Evolutionary conservation across 2,329 filamentous ascomycete species (phyloP), one percentile per base, ranked within the genome.

Genomic region (Pseudocercospora crystallina): DNA sequence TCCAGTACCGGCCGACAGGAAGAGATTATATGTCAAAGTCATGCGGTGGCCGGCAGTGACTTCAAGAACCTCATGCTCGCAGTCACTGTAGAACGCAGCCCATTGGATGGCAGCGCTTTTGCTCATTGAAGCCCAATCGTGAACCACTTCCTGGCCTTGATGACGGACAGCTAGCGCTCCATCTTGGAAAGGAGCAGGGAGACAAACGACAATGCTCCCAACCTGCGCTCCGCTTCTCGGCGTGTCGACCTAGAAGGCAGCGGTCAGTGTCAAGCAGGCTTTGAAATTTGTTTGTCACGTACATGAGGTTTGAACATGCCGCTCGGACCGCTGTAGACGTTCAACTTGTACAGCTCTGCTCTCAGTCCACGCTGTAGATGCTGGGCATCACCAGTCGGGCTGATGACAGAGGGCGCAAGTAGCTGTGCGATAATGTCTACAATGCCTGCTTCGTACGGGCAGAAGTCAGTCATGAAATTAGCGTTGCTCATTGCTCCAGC

Each of bases 11-110:
- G 67, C 61, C 2, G 68, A 65, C 9, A 71, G 65, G 54, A 73
- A 82, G 1, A 85, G 67, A 50, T 84, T 84, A 66, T 85, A 84
- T 0, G 80, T 84, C 15, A 85, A 61, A 0, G 79, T 84, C 12
- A 85, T 54, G 0, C 79, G 76, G 49, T 84, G 71, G 0, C 81
- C 80, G 1, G 65, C 56, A 0, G 66, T 77, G 5, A 85, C 73
- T 11, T 76, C 71, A 0, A 74, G 58, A 1, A 81, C 73, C 54
- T 81, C 76, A 46, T 81, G 78, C 51, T 80, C 73, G 56, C 76
- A 80, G 59, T 80, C 76, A 47, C 71, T 70, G 58, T 78, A 78
- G 65, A 81, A 81, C 0, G 79, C 78, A 0, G 76, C 75, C 78
- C 78, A 81, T 15, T 70, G 59, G 41, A 72, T 33, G 30, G 10